Conservation (phyloP, 176 grass and related monocot genomes). For the Alloteropsis semialata region DNA sequence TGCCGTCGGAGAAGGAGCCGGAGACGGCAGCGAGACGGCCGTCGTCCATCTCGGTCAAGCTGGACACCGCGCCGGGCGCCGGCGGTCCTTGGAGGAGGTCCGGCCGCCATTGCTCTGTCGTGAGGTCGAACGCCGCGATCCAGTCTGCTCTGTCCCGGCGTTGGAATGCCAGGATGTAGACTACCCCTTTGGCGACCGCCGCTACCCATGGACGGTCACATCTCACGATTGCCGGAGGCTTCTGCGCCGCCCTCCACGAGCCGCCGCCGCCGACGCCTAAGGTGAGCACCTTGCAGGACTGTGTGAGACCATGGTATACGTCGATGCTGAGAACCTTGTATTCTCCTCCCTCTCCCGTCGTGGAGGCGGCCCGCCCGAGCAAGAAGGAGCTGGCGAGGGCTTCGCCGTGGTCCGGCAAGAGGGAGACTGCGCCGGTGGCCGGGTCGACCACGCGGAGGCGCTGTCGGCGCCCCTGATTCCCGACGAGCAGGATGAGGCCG, state of each 20-base stretch:
- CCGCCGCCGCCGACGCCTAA: neutral
- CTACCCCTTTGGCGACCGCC: neutral
- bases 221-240: neutral
- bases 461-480: neutral
- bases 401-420: neutral
- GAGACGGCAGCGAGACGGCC: neutral
- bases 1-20: neutral
- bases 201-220: neutral
- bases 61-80: neutral
- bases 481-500: neutral
- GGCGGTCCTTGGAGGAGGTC: neutral
- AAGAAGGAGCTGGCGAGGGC: neutral
- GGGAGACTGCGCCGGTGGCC: neutral
- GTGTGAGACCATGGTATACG: neutral
- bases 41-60: neutral
- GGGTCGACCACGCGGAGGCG: neutral
- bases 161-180: neutral
- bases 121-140: neutral
- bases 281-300: neutral
- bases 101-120: neutral
- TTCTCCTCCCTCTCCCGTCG: neutral
- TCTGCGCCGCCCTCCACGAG: neutral
- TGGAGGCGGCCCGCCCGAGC: neutral
- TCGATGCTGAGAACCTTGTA: neutral
- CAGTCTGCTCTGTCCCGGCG: neutral